Evolutionary conservation across 2,329 filamentous ascomycete species (phyloP), one percentile per base, ranked within the genome.

Genomic region (Penicillium sp.): DNA sequence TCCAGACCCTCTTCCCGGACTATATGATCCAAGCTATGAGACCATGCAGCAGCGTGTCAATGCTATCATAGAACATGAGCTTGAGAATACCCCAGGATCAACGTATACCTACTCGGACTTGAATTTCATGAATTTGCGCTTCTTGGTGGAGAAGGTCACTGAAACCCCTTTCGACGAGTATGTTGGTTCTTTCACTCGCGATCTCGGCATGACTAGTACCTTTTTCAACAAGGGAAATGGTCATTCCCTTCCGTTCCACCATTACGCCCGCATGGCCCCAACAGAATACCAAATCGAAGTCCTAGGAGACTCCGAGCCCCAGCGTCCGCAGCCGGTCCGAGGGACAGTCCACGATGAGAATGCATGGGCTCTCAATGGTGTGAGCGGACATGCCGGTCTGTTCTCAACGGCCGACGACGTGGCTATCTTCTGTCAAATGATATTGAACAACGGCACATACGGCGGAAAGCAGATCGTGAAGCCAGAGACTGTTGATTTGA

Each of bases 291-390:
- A 73, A 48, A 63, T 68, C 8, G 61, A 59, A n/a, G 69, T 67
- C 18, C 55, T 66, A 5, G 65, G 68, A 4, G 51, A 62, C 6
- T 45, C 36, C 2, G 70, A 71, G 48, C 72, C 72, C 3, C 47
- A 66, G 18, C 64, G 72, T 9, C 71, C 72, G 1, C 71, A 75
- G 46, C 72, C 71, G 0, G 70, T 75, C 7, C 70, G 69, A 3
- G 72, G 72, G 4, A 74, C 70, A 3, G 72, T 75, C 32, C 68
- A 69, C 57, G 70, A 74, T 53, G 71, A 74, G 52, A 73, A 73
- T 35, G 64, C 71, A 14, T 74, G 68, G 68, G 56, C 66, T 13
- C 58, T 74, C 4, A 52, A 62, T 36, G 71, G 71, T 10, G 68
- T 74, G 7, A 68, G 69, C 7, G 71, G 71, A 19, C 71, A 73